A percentile compares a stretch with the other conserved stretches of the same genome.
phyloP scores from a whole-genome alignment of 345 rosid species.

The Erodium maritimum region DNA sequence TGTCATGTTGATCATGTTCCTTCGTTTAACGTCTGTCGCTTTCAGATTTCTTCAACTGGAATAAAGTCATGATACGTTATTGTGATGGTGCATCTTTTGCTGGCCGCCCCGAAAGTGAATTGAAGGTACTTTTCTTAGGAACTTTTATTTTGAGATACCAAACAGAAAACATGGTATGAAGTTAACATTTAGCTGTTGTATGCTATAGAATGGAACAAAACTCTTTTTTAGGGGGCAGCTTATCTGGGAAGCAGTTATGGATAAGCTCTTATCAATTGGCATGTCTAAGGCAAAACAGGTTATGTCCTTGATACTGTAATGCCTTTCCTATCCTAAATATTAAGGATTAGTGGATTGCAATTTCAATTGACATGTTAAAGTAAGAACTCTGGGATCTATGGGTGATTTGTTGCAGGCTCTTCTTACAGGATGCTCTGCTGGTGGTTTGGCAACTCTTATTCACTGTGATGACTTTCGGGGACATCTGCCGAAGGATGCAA shows the following conservation, averaged over 20 bases:
- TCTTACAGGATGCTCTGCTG: conserved; percentile 96
- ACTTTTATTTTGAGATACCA: neutral
- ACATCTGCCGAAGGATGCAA: conserved; percentile 47
- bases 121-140: conserved; percentile 31
- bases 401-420: conserved; percentile 43
- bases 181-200: neutral
- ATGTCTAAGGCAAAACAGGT: conserved; percentile 67
- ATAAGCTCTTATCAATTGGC: conserved; percentile 60
- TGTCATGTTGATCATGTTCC: neutral
- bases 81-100: conserved; percentile 94
- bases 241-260: conserved; percentile 77
- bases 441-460: conserved; percentile 80
- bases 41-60: conserved; percentile 81
- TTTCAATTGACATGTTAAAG: neutral
- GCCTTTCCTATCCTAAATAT: neutral
- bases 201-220: conserved; percentile 35
- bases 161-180: neutral
- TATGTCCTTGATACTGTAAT: conserved; percentile 4
- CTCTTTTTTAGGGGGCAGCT: conserved; percentile 87
- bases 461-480: conserved; percentile 72
- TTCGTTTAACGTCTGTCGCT: neutral
- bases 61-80: conserved; percentile 64
- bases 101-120: conserved; percentile 68
- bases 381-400: neutral
- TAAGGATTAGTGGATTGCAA: neutral